Evolutionary conservation across 192 early-diverging fungal genomes (phyloP).

Genomic region (Phycomyces blakesleeanus): DNA sequence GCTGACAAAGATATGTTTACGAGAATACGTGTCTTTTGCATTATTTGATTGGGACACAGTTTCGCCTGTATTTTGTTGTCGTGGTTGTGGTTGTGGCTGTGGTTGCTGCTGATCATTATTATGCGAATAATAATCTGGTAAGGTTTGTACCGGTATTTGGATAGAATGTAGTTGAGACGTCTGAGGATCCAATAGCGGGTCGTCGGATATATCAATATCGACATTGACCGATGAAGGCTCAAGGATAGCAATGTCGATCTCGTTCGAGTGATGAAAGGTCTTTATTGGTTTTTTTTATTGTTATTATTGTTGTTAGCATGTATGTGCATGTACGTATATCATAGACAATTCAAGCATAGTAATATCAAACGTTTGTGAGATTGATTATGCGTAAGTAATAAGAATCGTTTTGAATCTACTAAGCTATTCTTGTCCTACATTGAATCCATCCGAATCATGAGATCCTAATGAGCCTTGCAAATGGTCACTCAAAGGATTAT

Average conservation of each 20-base stretch:
- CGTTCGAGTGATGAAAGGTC: neutral
- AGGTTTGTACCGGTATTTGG: neutral
- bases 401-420: no score
- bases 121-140: neutral
- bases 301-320: no score
- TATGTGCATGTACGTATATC: no score
- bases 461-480: neutral
- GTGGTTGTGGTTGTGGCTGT: no score
- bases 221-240: slow-evolving; percentile 2
- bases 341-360: no score
- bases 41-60: neutral
- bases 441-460: no score
- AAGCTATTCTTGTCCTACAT: no score
- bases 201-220: slow-evolving; percentile 24
- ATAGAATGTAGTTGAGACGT: neutral
- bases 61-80: no score
- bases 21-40: neutral
- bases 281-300: no score
- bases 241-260: slow-evolving; percentile 2
- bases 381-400: no score
- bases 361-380: no score
- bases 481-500: neutral
- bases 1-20: slow-evolving; percentile 53
- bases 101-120: no score
- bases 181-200: neutral